Base-by-base conservation (phyloP, 768 basidiomycete genomes). In the Pleurotus cornucopiae region DNA sequence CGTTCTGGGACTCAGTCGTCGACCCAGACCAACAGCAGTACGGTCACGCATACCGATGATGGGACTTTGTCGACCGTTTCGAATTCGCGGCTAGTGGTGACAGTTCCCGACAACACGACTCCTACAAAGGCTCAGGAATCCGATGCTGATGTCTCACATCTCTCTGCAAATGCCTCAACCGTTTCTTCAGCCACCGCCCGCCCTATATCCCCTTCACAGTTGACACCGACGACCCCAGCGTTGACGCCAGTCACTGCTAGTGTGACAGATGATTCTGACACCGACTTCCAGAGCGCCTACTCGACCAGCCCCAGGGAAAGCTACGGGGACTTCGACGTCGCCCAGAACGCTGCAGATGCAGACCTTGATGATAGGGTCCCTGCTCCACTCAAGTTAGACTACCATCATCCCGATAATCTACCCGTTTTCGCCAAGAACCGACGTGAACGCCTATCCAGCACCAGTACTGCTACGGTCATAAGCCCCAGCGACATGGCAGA, bases 261-360 rank as follows among this genome's bases (percentile, higher is more conserved):
- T 41, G 51, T 38, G 14, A 82, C 86, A 6, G 88, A 90, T 57
- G 89, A 89, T 61, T 89, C 88, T 18, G 89, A 91, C 62, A 87
- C 86, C 23, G 91, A 93, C 63, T 93, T 92, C 68, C 89, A 91
- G 71, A 92, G 90, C 60, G 91, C 91, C 34, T 91, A 88, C 68
- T 91, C 89, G 4, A 71, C 81, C 2, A 89, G 88, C 63, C 88
- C 89, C 11, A 81, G 87, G 1, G 80, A 73, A 45, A 89, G 86
- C 64, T 84, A 82, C 60, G 80, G 76, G 41, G 81, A 80, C 63
- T 76, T 78, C 37, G 74, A 77, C 13, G 63, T 63, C 43, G 62
- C 64, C 21, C 58, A 67, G 34, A 61, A 65, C 53, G 67, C 70
- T 46, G 60, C 66, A 49, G 66, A 70, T 44, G 63, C 63, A 54